These are phyloP conservation scores for Chrysoporthe cubensis DNA, from an alignment of 2,329 filamentous ascomycete species.

Conservation along the genomic window DNA sequence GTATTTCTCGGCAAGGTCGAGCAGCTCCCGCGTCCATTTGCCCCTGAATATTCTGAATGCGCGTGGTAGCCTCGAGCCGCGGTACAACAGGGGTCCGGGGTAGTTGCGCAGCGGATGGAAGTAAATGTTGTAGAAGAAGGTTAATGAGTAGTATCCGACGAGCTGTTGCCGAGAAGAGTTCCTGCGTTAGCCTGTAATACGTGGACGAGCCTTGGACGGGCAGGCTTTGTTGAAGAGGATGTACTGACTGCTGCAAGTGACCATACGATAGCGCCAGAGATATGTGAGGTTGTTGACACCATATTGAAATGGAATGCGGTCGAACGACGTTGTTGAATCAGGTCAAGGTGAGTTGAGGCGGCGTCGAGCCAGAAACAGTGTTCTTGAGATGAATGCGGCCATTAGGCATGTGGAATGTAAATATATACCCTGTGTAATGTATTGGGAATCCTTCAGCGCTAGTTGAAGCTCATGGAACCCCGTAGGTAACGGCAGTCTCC, in stretches of 20 bases:
- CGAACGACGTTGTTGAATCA: neutral
- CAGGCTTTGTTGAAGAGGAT: neutral
- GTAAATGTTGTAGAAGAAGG: constrained; percentile 26
- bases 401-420: neutral
- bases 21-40: constrained; percentile 11
- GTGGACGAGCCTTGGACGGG: neutral
- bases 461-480: neutral
- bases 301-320: constrained; percentile 4
- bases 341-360: neutral
- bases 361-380: neutral
- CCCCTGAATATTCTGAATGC: constrained; percentile 12
- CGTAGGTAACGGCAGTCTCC: neutral
- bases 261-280: constrained; percentile 9
- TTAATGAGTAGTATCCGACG: neutral
- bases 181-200: neutral
- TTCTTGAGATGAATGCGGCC: neutral
- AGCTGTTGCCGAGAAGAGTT: constrained; percentile 9
- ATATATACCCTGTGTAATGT: neutral
- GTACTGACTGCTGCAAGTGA: constrained; percentile 18
- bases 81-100: constrained; percentile 23
- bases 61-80: constrained; percentile 17
- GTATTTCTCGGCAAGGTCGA: constrained; percentile 25
- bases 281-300: neutral
- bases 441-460: neutral
- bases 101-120: constrained; percentile 27